Evolutionary conservation across 805 yeast genomes (phyloP), one percentile per base, ranked within the genome.

Genomic region (Yarrowia sp.): DNA sequence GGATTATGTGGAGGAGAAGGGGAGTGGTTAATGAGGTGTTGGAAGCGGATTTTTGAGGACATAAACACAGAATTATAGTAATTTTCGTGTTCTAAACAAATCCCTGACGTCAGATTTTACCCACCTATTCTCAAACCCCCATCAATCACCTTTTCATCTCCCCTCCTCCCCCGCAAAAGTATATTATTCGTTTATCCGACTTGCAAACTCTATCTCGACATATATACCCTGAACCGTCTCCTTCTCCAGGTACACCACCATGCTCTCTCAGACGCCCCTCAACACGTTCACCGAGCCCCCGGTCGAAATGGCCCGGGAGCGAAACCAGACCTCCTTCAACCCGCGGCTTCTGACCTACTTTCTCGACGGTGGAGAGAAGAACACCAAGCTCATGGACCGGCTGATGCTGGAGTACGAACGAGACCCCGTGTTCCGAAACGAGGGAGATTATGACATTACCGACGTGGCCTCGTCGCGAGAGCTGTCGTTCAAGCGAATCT

Each of bases 381-480:
- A 77, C 63, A 79, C 85, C 26, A 80, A 76, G 55, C 72, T 75
- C 43, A 72, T 78, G 70, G 84, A 81, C 72, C 69, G 70, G 35
- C 74, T 84, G 70, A 71, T 78, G 71, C 77, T 75, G 67, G 83
- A 80, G 74, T 79, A 85, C 78, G 87, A 85, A 78, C 80, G 87
- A 61, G 87, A 85, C 74, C 87, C 87, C 32, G 77, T 83, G 55
- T 80, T 85, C 71, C 75, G 80, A 63, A 77, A 79, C 70, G 77
- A 82, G 15, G 75, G 77, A 53, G 79, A 77, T 71, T 85, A 84
- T 75, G 88, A 85, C 71, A 77, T 82, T 70, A 77, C 80, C 68
- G 82, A 82, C 72, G 76, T 76, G 66, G 71, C 73, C 68, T 71
- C 69, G 48, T n/a, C 41, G 5, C 83, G 85, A 72, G 78, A 79